Percentiles rank a stretch among this genome's conserved stretches.
Evolutionary conservation across 2,329 filamentous ascomycete genomes (phyloP).

Genomic region (Proliferodiscus dingleyae): DNA sequence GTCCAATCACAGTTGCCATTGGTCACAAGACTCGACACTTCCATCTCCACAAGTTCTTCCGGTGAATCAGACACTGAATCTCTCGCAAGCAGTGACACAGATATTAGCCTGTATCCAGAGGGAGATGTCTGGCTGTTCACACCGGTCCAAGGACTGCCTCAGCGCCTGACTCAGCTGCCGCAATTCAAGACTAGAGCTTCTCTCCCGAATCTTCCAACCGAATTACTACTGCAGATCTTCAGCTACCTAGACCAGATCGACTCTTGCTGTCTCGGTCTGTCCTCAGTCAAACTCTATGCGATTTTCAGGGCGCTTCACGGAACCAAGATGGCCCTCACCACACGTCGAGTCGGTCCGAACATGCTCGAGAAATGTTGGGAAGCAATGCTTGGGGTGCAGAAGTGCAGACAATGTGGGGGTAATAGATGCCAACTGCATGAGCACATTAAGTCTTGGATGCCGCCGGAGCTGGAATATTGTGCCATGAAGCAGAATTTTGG

Average conservation of each 20-base stretch:
- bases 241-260: constrained; percentile 61
- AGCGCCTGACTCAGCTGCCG: constrained; percentile 15
- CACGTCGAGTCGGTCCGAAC: constrained; percentile 55
- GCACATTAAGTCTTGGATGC: constrained; percentile 58
- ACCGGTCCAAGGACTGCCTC: constrained; percentile 21
- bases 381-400: constrained; percentile 54
- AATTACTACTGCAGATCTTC: constrained; percentile 57
- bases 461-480: constrained; percentile 53
- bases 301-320: constrained; percentile 52
- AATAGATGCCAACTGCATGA: constrained; percentile 59
- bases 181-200: constrained; percentile 9
- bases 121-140: constrained; percentile 22
- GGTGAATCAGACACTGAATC: constrained; percentile 18
- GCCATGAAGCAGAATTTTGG: constrained; percentile 55
- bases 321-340: constrained; percentile 50
- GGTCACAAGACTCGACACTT: constrained; percentile 10
- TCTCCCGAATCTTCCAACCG: constrained; percentile 50
- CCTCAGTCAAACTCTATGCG: constrained; percentile 52
- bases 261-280: constrained; percentile 56
- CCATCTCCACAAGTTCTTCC: constrained; percentile 1
- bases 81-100: constrained; percentile 21
- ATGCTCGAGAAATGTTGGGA: constrained; percentile 62
- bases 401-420: constrained; percentile 58
- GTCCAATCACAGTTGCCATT: neutral
- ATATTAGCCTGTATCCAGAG: constrained; percentile 18